phyloP scores from a whole-genome alignment of 2,329 filamentous ascomycete species.

The Calonectria multiphialidica region DNA sequence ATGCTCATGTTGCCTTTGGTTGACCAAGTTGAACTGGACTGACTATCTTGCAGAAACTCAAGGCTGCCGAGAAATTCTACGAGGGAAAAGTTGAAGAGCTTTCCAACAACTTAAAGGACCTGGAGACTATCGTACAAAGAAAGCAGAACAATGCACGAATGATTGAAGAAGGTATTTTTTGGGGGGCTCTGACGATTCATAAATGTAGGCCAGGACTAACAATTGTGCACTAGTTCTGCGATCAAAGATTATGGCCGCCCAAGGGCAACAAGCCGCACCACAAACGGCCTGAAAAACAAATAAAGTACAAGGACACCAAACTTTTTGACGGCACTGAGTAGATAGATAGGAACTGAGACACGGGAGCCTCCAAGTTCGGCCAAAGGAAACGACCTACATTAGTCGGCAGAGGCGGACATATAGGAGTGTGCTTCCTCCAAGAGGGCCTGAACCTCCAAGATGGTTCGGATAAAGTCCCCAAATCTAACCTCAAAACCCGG shows the following conservation, averaged over 20 bases:
- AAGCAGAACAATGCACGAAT: conserved; percentile 89
- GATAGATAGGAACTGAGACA: not conserved
- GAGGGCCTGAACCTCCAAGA: conserved; percentile 48
- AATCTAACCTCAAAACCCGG: conserved; percentile 43
- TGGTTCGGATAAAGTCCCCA: conserved; percentile 44
- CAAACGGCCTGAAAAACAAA: conserved; percentile 32
- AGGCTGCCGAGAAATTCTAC: conserved; percentile 68
- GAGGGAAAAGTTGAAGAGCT: conserved; percentile 67
- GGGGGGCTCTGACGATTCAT: no score
- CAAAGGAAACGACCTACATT: not conserved
- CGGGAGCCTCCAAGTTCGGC: not conserved
- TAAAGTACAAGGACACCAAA: not conserved
- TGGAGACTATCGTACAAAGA: conserved; percentile 68
- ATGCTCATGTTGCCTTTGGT: not conserved
- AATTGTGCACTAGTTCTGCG: conserved; percentile 51
- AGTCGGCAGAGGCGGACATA: conserved; percentile 13
- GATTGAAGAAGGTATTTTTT: conserved; percentile 91
- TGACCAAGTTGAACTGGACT: conserved; percentile 1
- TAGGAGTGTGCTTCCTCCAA: conserved; percentile 33
- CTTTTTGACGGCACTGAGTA: not conserved
- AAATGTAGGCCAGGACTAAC: conserved; percentile 53
- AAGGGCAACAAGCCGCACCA: conserved; percentile 42
- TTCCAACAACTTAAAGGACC: conserved; percentile 64
- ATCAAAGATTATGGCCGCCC: conserved; percentile 57
- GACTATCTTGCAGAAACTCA: conserved; percentile 56